Conservation (phyloP, 108 stramenopile genomes). For the Nitzschia sp. region DNA sequence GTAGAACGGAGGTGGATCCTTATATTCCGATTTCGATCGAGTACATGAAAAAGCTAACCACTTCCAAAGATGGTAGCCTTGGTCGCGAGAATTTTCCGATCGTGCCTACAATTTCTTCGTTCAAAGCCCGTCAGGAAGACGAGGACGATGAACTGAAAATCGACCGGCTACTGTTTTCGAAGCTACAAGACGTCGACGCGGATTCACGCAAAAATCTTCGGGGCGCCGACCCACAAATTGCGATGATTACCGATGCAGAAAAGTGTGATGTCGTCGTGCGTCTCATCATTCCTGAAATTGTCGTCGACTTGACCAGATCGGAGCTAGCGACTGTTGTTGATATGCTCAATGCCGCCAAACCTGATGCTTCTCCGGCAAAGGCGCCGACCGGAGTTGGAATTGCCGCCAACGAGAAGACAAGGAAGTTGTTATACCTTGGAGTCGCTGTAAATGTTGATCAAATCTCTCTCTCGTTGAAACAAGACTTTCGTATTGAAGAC, state of each 20-base stretch:
- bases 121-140: constrained; percentile 75
- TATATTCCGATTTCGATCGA: constrained; percentile 32
- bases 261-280: constrained; percentile 42
- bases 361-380: not conserved
- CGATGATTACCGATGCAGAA: constrained; percentile 57
- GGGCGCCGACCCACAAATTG: constrained; percentile 60
- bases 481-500: constrained; percentile 1
- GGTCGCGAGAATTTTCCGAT: constrained; percentile 56
- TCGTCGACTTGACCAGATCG: constrained; percentile 53
- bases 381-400: not conserved
- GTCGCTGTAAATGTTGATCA: constrained; percentile 22
- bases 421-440: not conserved
- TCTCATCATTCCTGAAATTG: constrained; percentile 55
- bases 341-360: constrained; percentile 18
- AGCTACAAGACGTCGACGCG: constrained; percentile 18
- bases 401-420: not conserved
- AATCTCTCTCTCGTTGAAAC: constrained; percentile 16
- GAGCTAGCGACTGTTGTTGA: constrained; percentile 41
- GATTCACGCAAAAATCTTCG: constrained; percentile 39
- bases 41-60: not conserved
- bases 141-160: constrained; percentile 63
- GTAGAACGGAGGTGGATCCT: constrained; percentile 37
- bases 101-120: constrained; percentile 67
- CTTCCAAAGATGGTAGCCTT: constrained; percentile 5
- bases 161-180: constrained; percentile 26